Base-by-base conservation (phyloP, 73 alveolate species). In the Durusdinium trenchii region DNA sequence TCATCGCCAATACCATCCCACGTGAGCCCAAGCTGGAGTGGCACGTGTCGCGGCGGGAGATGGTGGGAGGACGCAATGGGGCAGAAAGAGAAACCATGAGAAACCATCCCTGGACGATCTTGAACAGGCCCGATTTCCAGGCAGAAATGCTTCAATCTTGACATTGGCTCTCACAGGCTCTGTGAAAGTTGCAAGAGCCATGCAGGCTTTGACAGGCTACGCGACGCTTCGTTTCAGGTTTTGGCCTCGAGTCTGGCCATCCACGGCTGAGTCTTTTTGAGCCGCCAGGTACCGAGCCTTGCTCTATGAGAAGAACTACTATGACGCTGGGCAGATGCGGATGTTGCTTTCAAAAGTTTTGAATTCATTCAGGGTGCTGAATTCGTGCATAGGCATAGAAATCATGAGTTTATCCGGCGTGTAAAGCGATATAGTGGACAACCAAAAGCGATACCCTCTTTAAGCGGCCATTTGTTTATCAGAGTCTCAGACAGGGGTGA, bases 261-360 rank as follows among this genome's bases (percentile, higher is more conserved):
- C 1, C 9, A 5, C 20, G 48, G 6, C 84, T 48, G 51, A 73
- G 40, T 48, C 40, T 73, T 32, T 23, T 51, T 40, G 3, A 76
- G 62, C 36, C 62, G 0, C 62, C 90, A 89, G 96, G 96, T 89
- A 89, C 69, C 67, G 96, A 20, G 96, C 86, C 18, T 30, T 89
- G 52, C 61, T 89, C 12, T 89, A 89, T 38, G 96, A 62, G 86
- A 48, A 51, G 61, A 89, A 89, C 96, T 89, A 89, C 51, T 62
- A 89, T 43, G 96, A 42, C 50, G 35, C 91, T 81, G 6, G 71
- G 67, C 69, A n/a, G n/a, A n/a, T 36, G 85, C 50, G 35, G 51
- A 40, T 36, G 73, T 60, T 23, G 73, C 73, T 23, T 60, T 60
- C n/a, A 32, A n/a, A n/a, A n/a, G n/a, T n/a, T n/a, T n/a, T n/a